Evolutionary conservation across 305 asterid species (phyloP).

Genomic region (Euphrasia arctica): DNA sequence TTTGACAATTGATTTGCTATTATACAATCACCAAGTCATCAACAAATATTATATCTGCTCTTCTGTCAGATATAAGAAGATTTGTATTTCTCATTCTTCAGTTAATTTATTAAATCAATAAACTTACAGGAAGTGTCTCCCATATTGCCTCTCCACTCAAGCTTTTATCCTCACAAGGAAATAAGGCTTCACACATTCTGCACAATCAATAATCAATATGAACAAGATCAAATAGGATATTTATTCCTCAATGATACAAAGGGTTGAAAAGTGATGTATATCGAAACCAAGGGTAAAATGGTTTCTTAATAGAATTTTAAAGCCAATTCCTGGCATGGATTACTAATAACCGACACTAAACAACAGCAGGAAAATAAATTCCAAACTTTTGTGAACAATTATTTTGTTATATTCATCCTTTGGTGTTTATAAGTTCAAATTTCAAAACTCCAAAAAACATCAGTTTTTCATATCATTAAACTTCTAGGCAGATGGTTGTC

Average conservation of each 20-base stretch:
- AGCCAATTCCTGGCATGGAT: constrained; percentile 18
- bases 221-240: constrained; percentile 27
- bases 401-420: constrained; percentile 6
- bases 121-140: constrained; percentile 94
- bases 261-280: constrained; percentile 17
- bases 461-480: neutral
- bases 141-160: constrained; percentile 90
- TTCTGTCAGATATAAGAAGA: neutral
- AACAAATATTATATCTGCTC: neutral
- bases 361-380: constrained; percentile 16
- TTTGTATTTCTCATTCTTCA: constrained; percentile 22
- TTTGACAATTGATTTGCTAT: too few relatives aligned
- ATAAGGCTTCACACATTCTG: constrained; percentile 91
- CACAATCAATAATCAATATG: constrained; percentile 15
- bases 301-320: neutral
- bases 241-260: constrained; percentile 18
- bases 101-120: constrained; percentile 5
- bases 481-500: neutral
- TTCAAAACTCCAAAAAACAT: constrained; percentile 18
- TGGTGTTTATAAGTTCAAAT: constrained; percentile 1
- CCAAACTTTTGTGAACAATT: constrained; percentile 13
- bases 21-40: too few relatives aligned
- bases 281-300: neutral
- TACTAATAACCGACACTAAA: constrained; percentile 10
- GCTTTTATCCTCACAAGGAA: constrained; percentile 93